Base-by-base conservation (phyloP, 176 grass and related monocot species). In the Ensete glaucum region DNA sequence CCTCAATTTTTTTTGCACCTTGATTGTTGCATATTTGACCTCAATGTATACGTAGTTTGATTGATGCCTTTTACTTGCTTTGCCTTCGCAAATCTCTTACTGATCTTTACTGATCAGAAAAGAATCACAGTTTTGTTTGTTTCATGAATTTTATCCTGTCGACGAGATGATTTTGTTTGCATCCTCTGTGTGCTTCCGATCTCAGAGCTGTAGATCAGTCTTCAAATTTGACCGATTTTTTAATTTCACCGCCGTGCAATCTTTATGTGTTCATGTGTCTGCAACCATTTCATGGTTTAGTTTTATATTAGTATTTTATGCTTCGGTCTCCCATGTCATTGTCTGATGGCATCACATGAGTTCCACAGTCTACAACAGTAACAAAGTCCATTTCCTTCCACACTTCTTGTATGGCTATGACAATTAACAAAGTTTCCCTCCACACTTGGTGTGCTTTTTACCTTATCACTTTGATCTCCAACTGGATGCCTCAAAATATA, bases 331-430 rank as follows among this genome's bases (percentile, higher is more conserved):
- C 14, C 62, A 67, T 34, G 25, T 16, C 24, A 9, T 49, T 70
- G 67, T 50, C 67, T 10, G 10, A 70, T n/a, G 67, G 43, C 16
- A 52, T 21, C 67, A 43, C 19, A 69, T 69, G 48, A 70, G 48
- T 34, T 70, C 67, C 67, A 13, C 19, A 70, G 67, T 15, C 17
- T 16, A 21, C 34, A 16, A 50, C 34, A 21, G 16, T 52, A 49
- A 50, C 24, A 66, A 66, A 66, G 13, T 67, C 34, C 17, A 70
- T 70, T 51, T 70, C 67, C 48, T 50, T 52, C 67, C 34, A 43
- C 34, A 43, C 34, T 43, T 43, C 34, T 43, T 43, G 34, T 43
- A 43, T 43, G 34, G 4, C 34, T 43, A 43, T 43, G 34, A 43
- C 34, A 43, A 43, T 4, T 43, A 5, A 43, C 34, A 43, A 43